A percentile compares a stretch with the other conserved stretches of the same genome.
Conservation (phyloP, 2,329 filamentous ascomycete genomes). For the Hypoxylon sp. region DNA sequence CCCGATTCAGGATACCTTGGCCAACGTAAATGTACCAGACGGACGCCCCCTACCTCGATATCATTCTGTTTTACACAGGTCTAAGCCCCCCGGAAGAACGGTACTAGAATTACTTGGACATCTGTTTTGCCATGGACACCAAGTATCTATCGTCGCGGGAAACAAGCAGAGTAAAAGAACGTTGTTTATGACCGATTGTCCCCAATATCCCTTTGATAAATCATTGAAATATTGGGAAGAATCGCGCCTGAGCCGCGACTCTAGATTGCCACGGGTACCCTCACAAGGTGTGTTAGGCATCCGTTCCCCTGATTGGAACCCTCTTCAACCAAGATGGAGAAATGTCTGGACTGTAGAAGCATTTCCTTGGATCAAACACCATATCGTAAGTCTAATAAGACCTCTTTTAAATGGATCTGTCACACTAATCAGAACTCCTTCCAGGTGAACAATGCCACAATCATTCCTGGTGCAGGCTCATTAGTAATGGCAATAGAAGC, state of each 20-base stretch:
- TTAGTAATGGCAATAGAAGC: too few relatives aligned
- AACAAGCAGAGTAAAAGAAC: slow-evolving; percentile 9
- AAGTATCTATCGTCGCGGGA: slow-evolving; percentile 25
- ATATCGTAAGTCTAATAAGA: slow-evolving; percentile 52
- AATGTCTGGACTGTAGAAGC: slow-evolving; percentile 48
- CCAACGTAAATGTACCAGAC: too few relatives aligned
- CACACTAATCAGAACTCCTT: too few relatives aligned
- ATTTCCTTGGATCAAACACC: slow-evolving; percentile 61
- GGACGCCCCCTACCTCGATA: too few relatives aligned
- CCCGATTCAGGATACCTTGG: too few relatives aligned
- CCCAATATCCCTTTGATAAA: slow-evolving; percentile 59
- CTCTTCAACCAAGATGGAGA: slow-evolving; percentile 23
- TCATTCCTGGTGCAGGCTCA: too few relatives aligned
- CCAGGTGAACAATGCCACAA: too few relatives aligned
- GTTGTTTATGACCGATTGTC: slow-evolving; percentile 51
- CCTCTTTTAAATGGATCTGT: too few relatives aligned
- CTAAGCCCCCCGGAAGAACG: too few relatives aligned
- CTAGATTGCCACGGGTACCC: slow-evolving; percentile 46
- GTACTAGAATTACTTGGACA: too few relatives aligned
- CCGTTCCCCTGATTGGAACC: slow-evolving; percentile 33
- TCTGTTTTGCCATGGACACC: slow-evolving; percentile 32
- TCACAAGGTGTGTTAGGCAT: slow-evolving; percentile 49
- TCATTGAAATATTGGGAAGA: slow-evolving; percentile 56
- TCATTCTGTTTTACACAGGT: too few relatives aligned
- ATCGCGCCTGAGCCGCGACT: slow-evolving; percentile 46